Base-by-base conservation (phyloP, 1,284 basidiomycete species). In the Acaromyces ingoldii region DNA sequence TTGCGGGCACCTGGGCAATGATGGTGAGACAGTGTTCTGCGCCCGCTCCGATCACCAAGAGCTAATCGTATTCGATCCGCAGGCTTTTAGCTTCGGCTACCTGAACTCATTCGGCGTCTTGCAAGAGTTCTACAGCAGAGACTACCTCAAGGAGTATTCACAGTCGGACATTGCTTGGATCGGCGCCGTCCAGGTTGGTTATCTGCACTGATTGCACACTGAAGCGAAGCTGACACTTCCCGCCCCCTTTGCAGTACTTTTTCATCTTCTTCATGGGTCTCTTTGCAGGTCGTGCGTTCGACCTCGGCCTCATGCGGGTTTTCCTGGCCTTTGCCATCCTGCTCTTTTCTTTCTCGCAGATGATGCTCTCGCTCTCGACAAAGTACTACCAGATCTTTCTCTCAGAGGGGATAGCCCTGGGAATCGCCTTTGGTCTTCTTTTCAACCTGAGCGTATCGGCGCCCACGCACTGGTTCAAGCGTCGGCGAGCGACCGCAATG, bases 331-430 rank as follows among this genome's bases (percentile, higher is more conserved):
- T 47, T 26, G 43, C 41, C 17, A 47, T 47, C 15, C 17, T 52
- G 4, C 19, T 52, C 6, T 24, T 46, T 26, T 25, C 42, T 15
- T 26, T 52, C 38, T 17, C 37, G 17, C 48, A 49, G 42, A 67
- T 71, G 60, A 63, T 71, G 66, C 44, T 62, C 25, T 69, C 67
- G 36, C 49, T 71, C 1, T 62, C 53, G 15, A 62, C 45, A n/a
- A 49, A 57, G 21, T 69, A 63, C 43, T 71, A 60, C 36, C 66
- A 69, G 49, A 48, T 69, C 47, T 61, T 71, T 41, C 58, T 71
- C 17, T 51, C 64, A 0, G 64, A 71, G 33, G 68, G 68, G 2
- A 42, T 71, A 29, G 64, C 66, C 1, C 30, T 67, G 10, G 67
- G 67, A 9, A 55, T 67, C 6, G 37, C 40, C 5, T 39, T 54